Evolutionary conservation across 148 eudicot species (phyloP), one percentile per base, ranked within the genome.

Genomic region (Salicornia ramosissima): DNA sequence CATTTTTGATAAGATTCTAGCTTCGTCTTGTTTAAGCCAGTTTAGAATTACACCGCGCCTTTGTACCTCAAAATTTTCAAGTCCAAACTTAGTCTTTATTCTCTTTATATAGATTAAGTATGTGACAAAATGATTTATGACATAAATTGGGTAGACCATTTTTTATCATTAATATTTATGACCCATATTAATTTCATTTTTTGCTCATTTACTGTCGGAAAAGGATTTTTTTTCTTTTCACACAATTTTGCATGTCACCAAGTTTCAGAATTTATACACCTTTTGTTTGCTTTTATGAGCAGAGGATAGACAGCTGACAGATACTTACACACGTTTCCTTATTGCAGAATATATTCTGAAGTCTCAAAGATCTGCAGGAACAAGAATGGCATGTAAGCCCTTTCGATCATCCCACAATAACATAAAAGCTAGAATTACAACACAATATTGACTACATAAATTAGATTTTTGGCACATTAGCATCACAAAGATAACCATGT

Each of bases 261-360:
- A 53, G 16, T 24, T 56, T 16, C 34, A 29, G n/a, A 56, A 29
- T 28, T 28, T 16, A 56, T 15, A 28, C 10, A 5, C 29, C 9
- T 29, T 14, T 28, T 28, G n/a, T 29, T 29, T 56, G n/a, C n/a
- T n/a, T n/a, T n/a, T n/a, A n/a, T 56, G 5, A 5, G n/a, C 36
- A 29, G 12, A 10, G 19, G 21, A 60, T n/a, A 18, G 57, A 22
- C 33, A 39, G 58, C 28, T 42, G 61, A 34, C 75, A 47, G 36
- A 31, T 71, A 87, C 96, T 89, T 86, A 91, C 97, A 87, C 81
- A 78, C 47, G 78, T 85, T 84, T 91, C 96, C 62, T 73, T 79
- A 73, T 69, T 78, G 68, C 86, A 89, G 59, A 85, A 80, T 70
- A 82, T 90, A 79, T 84, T 89, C 77, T 81, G 97, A 80, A 91